A percentile compares a stretch with the other conserved stretches of the same genome.
phyloP scores from a whole-genome alignment of 2,329 filamentous ascomycete species.

The Colletotrichum sidae region DNA sequence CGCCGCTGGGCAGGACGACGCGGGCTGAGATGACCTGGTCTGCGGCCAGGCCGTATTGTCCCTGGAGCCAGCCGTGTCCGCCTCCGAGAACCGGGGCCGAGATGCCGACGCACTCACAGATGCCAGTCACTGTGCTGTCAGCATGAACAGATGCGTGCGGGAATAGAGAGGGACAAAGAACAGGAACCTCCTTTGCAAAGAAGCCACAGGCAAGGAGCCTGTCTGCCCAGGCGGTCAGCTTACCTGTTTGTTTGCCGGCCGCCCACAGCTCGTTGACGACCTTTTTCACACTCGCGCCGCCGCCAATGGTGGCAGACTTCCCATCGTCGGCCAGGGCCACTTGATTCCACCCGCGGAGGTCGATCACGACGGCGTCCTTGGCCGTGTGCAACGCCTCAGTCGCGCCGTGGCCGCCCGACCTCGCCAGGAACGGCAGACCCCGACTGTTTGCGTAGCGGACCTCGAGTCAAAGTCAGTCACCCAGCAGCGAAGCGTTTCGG shows the following conservation, averaged over 20 bases:
- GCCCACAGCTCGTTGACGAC: slow-evolving; percentile 22
- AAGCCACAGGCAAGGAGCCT: too few relatives aligned
- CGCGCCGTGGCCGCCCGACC: slow-evolving; percentile 38
- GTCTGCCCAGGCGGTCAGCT: not conserved
- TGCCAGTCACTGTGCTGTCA: slow-evolving; percentile 37
- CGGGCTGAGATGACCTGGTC: slow-evolving; percentile 49
- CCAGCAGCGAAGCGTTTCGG: not conserved
- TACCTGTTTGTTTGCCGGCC: slow-evolving; percentile 24
- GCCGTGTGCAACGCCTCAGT: slow-evolving; percentile 27
- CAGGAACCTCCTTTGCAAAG: too few relatives aligned
- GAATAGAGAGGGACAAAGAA: too few relatives aligned
- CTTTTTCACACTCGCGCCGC: slow-evolving; percentile 35
- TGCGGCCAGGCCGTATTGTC: slow-evolving; percentile 38
- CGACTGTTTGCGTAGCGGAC: slow-evolving; percentile 20
- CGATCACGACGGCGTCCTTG: slow-evolving; percentile 39
- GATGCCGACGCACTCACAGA: slow-evolving; percentile 44
- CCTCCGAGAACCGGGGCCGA: slow-evolving; percentile 39
- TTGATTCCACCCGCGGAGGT: slow-evolving; percentile 39
- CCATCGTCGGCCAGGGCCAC: slow-evolving; percentile 30
- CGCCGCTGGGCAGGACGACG: slow-evolving; percentile 44
- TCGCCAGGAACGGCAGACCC: slow-evolving; percentile 20
- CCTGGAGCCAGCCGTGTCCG: slow-evolving; percentile 35
- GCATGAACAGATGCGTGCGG: not conserved
- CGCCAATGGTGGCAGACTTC: slow-evolving; percentile 31
- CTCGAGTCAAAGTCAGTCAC: not conserved